phyloP scores from a whole-genome alignment of 2,329 filamentous ascomycete species.

The Macrophomina pseudophaseolina region DNA sequence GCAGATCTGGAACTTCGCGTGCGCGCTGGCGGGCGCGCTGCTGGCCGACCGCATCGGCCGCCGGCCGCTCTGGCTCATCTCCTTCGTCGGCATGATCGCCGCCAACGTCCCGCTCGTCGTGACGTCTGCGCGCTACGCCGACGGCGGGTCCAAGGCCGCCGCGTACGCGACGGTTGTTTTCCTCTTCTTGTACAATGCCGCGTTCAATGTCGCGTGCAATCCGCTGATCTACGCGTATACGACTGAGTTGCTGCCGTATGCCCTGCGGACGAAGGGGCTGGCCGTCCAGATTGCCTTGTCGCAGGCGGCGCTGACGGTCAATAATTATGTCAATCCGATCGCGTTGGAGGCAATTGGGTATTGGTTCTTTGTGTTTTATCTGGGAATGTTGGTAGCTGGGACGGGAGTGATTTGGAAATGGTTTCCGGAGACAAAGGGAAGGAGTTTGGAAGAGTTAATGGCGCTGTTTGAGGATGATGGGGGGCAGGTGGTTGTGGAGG shows the following conservation, averaged over 20 bases:
- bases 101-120: conserved; percentile 52
- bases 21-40: conserved; percentile 45
- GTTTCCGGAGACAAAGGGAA: conserved; percentile 15
- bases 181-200: conserved; percentile 45
- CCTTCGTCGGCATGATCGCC: conserved; percentile 50
- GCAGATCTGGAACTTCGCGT: conserved; percentile 47
- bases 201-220: conserved; percentile 48
- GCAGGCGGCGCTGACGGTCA: conserved; percentile 52
- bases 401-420: not conserved
- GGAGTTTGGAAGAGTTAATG: conserved; percentile 4
- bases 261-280: conserved; percentile 48
- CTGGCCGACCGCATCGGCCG: conserved; percentile 51
- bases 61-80: conserved; percentile 50
- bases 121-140: conserved; percentile 40
- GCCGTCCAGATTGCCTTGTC: conserved; percentile 53
- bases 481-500: not conserved
- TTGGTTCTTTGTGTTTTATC: conserved; percentile 17
- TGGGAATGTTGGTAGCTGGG: not conserved
- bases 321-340: conserved; percentile 51
- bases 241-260: conserved; percentile 43
- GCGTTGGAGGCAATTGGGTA: conserved; percentile 44
- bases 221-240: conserved; percentile 41
- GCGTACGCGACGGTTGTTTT: conserved; percentile 37
- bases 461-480: conserved; percentile 1
- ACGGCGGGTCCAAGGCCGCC: conserved; percentile 30